Percentiles rank a stretch among this genome's conserved stretches.
Conservation (phyloP, 2,329 filamentous ascomycete species). For the Alternaria ethzedia region DNA sequence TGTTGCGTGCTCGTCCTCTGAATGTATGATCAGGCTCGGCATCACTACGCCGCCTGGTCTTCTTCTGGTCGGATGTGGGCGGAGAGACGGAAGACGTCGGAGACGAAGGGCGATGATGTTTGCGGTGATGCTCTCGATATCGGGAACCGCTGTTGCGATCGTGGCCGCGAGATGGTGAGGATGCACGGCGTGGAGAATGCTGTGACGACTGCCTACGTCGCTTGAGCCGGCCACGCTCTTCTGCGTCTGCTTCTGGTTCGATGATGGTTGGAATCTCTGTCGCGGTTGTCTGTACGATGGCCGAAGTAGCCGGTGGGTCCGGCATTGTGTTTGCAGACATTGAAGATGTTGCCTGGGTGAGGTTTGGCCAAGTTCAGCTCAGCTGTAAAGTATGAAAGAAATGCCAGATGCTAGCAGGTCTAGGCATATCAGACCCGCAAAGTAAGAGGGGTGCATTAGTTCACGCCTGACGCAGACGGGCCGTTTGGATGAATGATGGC, state of each 20-base stretch:
- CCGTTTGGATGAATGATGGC: conserved; percentile 23
- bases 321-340: conserved; percentile 6
- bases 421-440: conserved; percentile 6
- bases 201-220: conserved; percentile 38
- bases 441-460: conserved; percentile 29
- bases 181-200: conserved; percentile 36
- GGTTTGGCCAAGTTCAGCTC: conserved; percentile 2
- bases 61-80: conserved; percentile 27
- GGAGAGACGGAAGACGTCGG: conserved; percentile 32
- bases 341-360: not conserved
- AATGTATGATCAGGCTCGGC: conserved; percentile 46
- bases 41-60: conserved; percentile 41
- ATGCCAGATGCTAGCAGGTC: not conserved
- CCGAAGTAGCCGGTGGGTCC: not conserved
- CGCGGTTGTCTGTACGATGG: conserved; percentile 40
- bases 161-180: conserved; percentile 44
- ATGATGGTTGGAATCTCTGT: conserved; percentile 50
- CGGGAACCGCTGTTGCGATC: conserved; percentile 41
- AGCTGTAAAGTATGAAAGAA: conserved; percentile 14
- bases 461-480: conserved; percentile 19
- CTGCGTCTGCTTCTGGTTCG: conserved; percentile 43
- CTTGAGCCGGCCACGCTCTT: conserved; percentile 44
- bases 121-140: conserved; percentile 40
- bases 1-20: conserved; percentile 38
- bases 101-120: conserved; percentile 38